Percentiles rank a stretch among this genome's conserved stretches.
Conservation (phyloP, 257 asterid species). For the Eucommia ulmoides region DNA sequence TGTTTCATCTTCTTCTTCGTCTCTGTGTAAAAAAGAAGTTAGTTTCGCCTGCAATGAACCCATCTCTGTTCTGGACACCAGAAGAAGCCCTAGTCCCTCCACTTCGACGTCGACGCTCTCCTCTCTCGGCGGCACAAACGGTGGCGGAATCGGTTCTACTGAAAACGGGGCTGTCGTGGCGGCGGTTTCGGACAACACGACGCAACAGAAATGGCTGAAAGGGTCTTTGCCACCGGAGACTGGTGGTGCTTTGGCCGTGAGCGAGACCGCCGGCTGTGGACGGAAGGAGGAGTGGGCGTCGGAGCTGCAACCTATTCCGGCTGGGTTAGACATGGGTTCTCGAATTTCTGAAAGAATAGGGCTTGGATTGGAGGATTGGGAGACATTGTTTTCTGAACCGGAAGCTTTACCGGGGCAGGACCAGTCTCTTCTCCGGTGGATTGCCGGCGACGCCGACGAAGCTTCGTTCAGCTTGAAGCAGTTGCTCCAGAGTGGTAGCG, state of each 20-base stretch:
- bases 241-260: neutral
- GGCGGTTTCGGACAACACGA: slow-evolving; percentile 7
- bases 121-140: slow-evolving; percentile 14
- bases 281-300: slow-evolving; percentile 17
- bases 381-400: slow-evolving; percentile 27
- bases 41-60: slow-evolving; percentile 32
- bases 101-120: slow-evolving; percentile 42
- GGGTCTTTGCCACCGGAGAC: neutral
- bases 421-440: slow-evolving; percentile 27
- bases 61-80: slow-evolving; percentile 35
- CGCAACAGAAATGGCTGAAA: neutral
- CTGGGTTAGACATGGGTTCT: slow-evolving; percentile 17
- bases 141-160: slow-evolving; percentile 11
- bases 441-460: slow-evolving; percentile 24
- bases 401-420: slow-evolving; percentile 10
- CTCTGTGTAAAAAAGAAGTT: slow-evolving; percentile 24
- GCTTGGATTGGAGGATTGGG: slow-evolving; percentile 41
- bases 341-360: slow-evolving; percentile 18
- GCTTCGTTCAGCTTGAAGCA: slow-evolving; percentile 18
- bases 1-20: slow-evolving; percentile 9
- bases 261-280: slow-evolving; percentile 8
- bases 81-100: slow-evolving; percentile 47
- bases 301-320: slow-evolving; percentile 16
- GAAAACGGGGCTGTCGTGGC: slow-evolving; percentile 3
- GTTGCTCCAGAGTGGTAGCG: slow-evolving; percentile 12